Evolutionary conservation across 1,284 basidiomycete species (phyloP).

Genomic region (Fomitopsis palustris): DNA sequence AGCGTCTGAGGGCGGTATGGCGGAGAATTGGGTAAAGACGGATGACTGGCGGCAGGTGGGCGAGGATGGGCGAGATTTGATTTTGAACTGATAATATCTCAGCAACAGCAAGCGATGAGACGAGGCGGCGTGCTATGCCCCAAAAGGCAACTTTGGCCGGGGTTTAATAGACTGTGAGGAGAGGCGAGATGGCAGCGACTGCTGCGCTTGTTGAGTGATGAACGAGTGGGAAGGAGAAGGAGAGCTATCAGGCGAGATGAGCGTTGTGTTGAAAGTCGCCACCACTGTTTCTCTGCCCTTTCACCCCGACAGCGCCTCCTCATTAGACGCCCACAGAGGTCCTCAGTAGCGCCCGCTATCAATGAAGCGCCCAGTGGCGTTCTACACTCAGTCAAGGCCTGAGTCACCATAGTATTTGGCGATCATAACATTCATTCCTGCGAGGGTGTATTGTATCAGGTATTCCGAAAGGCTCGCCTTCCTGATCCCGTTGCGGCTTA

Average conservation of each 20-base stretch:
- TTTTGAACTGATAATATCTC: slow-evolving; percentile 5
- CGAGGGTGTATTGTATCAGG: too few species aligned
- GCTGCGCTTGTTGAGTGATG: not conserved
- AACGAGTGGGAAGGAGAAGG: slow-evolving; percentile 2
- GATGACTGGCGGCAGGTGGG: not conserved
- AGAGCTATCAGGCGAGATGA: not conserved
- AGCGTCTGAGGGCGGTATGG: slow-evolving; percentile 11
- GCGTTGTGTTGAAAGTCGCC: not conserved
- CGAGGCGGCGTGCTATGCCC: slow-evolving; percentile 8
- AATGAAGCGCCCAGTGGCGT: too few species aligned
- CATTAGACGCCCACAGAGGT: not conserved
- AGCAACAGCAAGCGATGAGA: slow-evolving; percentile 6
- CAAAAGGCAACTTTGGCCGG: slow-evolving; percentile 8
- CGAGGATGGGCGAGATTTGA: slow-evolving; percentile 1
- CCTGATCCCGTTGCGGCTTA: too few species aligned
- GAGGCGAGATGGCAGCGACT: not conserved
- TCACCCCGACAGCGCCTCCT: not conserved
- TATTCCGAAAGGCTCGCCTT: too few species aligned
- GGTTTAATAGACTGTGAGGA: not conserved
- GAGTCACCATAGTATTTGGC: too few species aligned
- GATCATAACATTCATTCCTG: too few species aligned
- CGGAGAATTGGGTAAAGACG: not conserved
- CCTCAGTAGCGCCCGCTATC: not conserved
- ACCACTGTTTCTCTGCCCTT: not conserved
- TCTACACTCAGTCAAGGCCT: too few species aligned